phyloP scores from a whole-genome alignment of 345 rosid species.

The Brassica carinata region DNA sequence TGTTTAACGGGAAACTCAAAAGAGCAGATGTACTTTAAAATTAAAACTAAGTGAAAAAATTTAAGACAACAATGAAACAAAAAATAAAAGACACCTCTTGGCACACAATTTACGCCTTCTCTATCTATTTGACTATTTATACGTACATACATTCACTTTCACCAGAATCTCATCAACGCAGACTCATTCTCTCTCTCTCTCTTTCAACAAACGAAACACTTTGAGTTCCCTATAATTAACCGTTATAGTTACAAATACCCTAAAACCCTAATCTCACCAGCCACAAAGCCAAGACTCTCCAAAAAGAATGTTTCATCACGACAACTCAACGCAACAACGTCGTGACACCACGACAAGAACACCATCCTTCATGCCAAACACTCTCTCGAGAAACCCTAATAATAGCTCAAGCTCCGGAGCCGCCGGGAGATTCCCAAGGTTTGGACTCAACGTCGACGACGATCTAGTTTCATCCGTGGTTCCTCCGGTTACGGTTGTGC shows the following conservation, averaged over 20 bases:
- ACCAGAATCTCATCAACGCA: conserved; percentile 38
- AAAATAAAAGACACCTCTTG: conserved; percentile 22
- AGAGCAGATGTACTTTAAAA: conserved; percentile 26
- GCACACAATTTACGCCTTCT: conserved; percentile 12
- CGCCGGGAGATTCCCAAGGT: conserved; percentile 34
- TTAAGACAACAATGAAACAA: conserved; percentile 28
- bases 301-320: conserved; percentile 56
- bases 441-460: conserved; percentile 57
- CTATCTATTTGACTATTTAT: conserved; percentile 15
- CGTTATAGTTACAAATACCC: conserved; percentile 5
- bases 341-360: background rate
- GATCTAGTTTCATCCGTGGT: conserved; percentile 66
- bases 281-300: conserved; percentile 55
- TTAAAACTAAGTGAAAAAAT: conserved; percentile 1
- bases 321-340: conserved; percentile 15
- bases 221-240: background rate
- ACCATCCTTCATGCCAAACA: conserved; percentile 40
- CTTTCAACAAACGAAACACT: background rate
- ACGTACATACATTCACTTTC: conserved; percentile 31
- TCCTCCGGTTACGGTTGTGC: conserved; percentile 82
- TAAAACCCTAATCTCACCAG: conserved; percentile 31
- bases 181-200: background rate
- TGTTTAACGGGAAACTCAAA: conserved; percentile 29
- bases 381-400: conserved; percentile 29
- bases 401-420: conserved; percentile 25